These are phyloP conservation scores for Mortierella sp. DNA, from an alignment of 371 early-diverging fungal genomes.

Conservation along the genomic window DNA sequence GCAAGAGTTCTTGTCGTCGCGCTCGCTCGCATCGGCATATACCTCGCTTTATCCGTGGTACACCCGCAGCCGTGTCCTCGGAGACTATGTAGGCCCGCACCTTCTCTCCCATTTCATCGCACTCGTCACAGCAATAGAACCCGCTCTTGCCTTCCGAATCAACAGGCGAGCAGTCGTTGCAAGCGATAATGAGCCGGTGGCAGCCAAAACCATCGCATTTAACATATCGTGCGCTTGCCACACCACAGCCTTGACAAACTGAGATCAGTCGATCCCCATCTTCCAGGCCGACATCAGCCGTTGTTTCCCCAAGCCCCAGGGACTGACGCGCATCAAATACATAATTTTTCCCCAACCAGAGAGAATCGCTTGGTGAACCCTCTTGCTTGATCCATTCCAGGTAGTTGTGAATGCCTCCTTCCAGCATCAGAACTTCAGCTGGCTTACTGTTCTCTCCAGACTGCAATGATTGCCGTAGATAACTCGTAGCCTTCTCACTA, in stretches of 20 bases:
- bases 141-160: constrained; percentile 18
- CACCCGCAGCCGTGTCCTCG: constrained; percentile 7
- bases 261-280: constrained; percentile 20
- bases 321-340: constrained; percentile 80
- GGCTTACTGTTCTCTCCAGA: constrained; percentile 7
- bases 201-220: constrained; percentile 53
- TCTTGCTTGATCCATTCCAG: constrained; percentile 73
- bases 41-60: constrained; percentile 34
- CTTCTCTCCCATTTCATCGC: constrained; percentile 38
- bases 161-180: constrained; percentile 37
- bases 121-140: constrained; percentile 38
- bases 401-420: constrained; percentile 83
- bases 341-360: constrained; percentile 78
- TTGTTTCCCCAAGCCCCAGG: constrained; percentile 25
- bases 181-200: constrained; percentile 40
- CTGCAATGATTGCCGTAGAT: constrained; percentile 63
- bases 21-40: constrained; percentile 42
- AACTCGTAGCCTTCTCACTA: constrained; percentile 78
- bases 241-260: constrained; percentile 19
- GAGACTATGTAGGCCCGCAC: constrained; percentile 22
- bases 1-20: constrained; percentile 19
- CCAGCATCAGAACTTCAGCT: constrained; percentile 71
- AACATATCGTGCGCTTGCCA: constrained; percentile 42
- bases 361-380: constrained; percentile 27
- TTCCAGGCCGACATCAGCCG: not conserved